Evolutionary conservation across 2,329 filamentous ascomycete genomes (phyloP), one percentile per base, ranked within the genome.

Genomic region (Malbranchea cinnamomea): DNA sequence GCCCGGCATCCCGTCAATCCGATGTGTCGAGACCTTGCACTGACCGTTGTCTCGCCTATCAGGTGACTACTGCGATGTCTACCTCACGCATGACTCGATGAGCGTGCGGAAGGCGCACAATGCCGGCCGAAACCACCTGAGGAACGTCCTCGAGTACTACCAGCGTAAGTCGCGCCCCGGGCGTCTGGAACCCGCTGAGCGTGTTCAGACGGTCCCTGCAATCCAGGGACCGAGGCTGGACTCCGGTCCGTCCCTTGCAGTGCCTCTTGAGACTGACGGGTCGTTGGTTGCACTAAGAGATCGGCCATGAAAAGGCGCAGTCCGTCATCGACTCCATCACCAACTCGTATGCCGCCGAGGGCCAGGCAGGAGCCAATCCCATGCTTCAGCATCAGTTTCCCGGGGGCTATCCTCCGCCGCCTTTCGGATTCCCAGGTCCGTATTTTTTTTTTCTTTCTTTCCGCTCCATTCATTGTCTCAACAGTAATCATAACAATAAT

Each of bases 41-140:
- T 30, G 28, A 37, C 26, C 14, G 17, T 18, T 37, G 38, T 26
- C 24, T 2, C 9, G 28, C 22, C 9, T 32, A 12, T 17, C 34
- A 67, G 59, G 85, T 68, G 89, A 98, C 59, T 98, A 98, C 62
- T 98, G 89, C 71, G 89, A 98, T 78, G 89, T 98, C 58, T 98
- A 98, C 70, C 79, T 98, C 47, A 98, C 89, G 44, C 89, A 98
- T 70, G 89, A 98, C 68, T 93, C 84, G 26, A 95, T 95, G 87
- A 93, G 84, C 61, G 89, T 98, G 60, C 85, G 89, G 48, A 95
- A 95, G 65, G 89, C 89, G 28, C 89, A 98, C 61, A 98, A 98
- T 66, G 79, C 74, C 53, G 89, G 89, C 39, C 75, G 87, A 47
- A 98, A 98, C 63, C 89, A 98, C 53, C 63, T 98, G 39, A 81